Conservation (phyloP, 495 filamentous ascomycete genomes). For the Glarea lozoyensis region DNA sequence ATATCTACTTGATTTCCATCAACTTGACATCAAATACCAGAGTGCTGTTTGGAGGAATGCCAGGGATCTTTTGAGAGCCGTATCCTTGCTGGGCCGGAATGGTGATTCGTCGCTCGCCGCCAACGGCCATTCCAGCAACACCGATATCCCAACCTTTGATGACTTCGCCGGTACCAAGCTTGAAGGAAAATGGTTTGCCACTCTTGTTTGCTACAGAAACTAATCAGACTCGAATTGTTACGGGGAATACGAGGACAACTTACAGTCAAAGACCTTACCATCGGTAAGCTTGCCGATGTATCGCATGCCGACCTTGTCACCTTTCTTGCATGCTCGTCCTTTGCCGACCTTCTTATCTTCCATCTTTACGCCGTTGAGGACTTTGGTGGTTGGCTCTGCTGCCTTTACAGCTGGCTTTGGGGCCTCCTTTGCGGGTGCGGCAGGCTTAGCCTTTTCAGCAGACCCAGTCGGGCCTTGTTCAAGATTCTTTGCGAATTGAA, state of each 20-base stretch:
- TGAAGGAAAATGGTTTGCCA: constrained; percentile 93
- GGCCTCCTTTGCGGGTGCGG: constrained; percentile 54
- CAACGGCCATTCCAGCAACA: constrained; percentile 80
- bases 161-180: constrained; percentile 85
- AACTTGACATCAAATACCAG: constrained; percentile 91
- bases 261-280: constrained; percentile 89
- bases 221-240: constrained; percentile 23
- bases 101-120: constrained; percentile 84
- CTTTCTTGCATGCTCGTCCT: constrained; percentile 73
- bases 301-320: constrained; percentile 80
- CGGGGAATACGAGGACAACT: constrained; percentile 25
- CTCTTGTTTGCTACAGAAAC: constrained; percentile 75
- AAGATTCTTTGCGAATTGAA: constrained; percentile 96
- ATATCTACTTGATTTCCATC: constrained; percentile 53
- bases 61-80: constrained; percentile 66
- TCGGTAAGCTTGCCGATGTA: constrained; percentile 95
- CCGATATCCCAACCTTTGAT: constrained; percentile 99
- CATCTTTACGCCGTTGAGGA: constrained; percentile 77
- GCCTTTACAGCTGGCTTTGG: constrained; percentile 35
- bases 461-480: constrained; percentile 88
- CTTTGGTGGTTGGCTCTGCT: constrained; percentile 58
- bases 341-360: constrained; percentile 90
- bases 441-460: constrained; percentile 65
- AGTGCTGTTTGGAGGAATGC: constrained; percentile 83
- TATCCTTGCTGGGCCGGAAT: constrained; percentile 83